Percentiles rank a stretch among this genome's conserved stretches.
Conservation (phyloP, 345 rosid species). For the Toxicodendron radicans region DNA sequence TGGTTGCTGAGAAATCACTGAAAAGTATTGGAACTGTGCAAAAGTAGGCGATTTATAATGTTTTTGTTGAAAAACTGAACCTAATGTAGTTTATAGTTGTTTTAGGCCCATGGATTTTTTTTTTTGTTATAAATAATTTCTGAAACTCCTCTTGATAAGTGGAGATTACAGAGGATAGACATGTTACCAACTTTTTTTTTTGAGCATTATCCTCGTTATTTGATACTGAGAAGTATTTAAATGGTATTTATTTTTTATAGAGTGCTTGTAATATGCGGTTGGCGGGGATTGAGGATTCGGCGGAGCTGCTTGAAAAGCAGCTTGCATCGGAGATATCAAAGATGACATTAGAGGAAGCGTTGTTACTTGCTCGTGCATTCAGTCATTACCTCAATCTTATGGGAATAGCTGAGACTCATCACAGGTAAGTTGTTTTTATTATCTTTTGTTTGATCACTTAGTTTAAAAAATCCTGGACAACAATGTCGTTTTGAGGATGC, state of each 20-base stretch:
- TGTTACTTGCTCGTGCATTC: slow-evolving; percentile 84
- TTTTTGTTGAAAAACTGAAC: background rate
- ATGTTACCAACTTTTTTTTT: background rate
- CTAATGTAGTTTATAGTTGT: background rate
- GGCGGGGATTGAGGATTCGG: slow-evolving; percentile 85
- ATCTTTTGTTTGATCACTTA: background rate
- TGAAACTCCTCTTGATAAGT: background rate
- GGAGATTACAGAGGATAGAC: background rate
- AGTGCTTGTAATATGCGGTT: slow-evolving; percentile 86
- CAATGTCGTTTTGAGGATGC: background rate
- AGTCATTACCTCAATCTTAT: slow-evolving; percentile 91
- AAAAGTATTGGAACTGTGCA: too few relatives aligned
- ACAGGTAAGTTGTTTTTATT: slow-evolving; percentile 45
- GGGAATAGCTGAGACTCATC: slow-evolving; percentile 97
- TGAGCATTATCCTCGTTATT: background rate
- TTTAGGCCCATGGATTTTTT: background rate
- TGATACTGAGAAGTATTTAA: slow-evolving; percentile 1
- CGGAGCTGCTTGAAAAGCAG: slow-evolving; percentile 83
- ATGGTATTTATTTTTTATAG: slow-evolving; percentile 26
- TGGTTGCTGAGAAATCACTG: background rate
- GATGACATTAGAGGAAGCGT: slow-evolving; percentile 86
- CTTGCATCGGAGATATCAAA: slow-evolving; percentile 73
- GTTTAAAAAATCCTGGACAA: background rate
- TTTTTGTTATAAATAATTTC: background rate
- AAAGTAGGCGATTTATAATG: background rate